Conservation (phyloP, 768 basidiomycete species). For the Boletellus sp. region DNA sequence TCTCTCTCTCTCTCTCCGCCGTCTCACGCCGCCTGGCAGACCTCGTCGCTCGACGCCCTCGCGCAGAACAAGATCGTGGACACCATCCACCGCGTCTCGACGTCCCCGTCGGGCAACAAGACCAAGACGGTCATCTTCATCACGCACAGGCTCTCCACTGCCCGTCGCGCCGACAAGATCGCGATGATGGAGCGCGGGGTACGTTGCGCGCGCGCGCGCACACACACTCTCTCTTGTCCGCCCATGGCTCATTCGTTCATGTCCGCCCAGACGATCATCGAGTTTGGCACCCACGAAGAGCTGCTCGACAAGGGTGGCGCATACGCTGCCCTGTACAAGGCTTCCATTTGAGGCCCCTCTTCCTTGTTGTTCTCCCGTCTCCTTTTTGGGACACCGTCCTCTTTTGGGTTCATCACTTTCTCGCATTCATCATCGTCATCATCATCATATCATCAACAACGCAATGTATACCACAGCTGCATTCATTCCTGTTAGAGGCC, state of each 20-base stretch:
- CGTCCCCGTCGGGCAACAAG: conserved; percentile 49
- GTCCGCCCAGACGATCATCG: conserved; percentile 57
- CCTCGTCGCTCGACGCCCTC: conserved; percentile 74
- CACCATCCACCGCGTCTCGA: conserved; percentile 64
- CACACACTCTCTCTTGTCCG: no score
- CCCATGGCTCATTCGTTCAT: conserved; percentile 20
- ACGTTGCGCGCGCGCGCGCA: no score
- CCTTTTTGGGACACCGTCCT: conserved; percentile 6
- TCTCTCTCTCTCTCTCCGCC: neutral
- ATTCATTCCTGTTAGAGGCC: conserved; percentile 9
- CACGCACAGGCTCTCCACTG: conserved; percentile 78
- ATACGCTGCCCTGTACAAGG: conserved; percentile 67
- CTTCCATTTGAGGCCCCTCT: conserved; percentile 48
- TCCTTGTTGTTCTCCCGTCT: neutral
- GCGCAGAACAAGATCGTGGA: conserved; percentile 80
- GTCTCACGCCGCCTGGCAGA: conserved; percentile 38
- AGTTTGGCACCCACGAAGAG: conserved; percentile 73
- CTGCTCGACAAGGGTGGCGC: conserved; percentile 55
- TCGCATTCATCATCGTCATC: conserved; percentile 16
- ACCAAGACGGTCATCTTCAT: conserved; percentile 78
- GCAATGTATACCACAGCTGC: conserved; percentile 22
- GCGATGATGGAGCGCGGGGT: conserved; percentile 82
- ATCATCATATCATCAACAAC: no score
- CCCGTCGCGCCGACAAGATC: conserved; percentile 80
- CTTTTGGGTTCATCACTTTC: conserved; percentile 7